A percentile compares a stretch with the other conserved stretches of the same genome.
Conservation (phyloP, 108 stramenopile species). For the Fistulifera solaris region DNA sequence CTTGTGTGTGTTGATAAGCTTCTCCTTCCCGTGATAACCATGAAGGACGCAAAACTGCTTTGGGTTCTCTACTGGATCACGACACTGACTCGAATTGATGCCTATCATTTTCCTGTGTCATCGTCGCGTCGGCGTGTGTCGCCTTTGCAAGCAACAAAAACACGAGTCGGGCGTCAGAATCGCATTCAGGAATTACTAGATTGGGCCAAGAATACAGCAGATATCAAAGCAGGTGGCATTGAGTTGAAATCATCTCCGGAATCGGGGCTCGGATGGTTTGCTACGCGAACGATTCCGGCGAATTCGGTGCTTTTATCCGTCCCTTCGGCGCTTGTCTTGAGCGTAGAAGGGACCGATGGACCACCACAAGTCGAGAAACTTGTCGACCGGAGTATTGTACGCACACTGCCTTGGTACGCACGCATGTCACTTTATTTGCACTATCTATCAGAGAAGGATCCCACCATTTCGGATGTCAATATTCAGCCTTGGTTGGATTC, state of each 20-base stretch:
- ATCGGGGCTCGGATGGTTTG: conserved; percentile 51
- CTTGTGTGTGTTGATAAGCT: no score
- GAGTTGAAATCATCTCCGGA: conserved; percentile 11
- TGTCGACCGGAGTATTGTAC: conserved; percentile 17
- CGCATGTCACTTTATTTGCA: conserved; percentile 40
- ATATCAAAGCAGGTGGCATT: conserved; percentile 14
- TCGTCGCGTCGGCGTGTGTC: no score
- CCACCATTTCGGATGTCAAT: neutral
- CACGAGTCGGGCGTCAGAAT: conserved; percentile 7
- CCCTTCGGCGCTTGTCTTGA: conserved; percentile 50
- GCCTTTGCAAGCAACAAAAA: no score
- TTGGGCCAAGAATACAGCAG: conserved; percentile 21
- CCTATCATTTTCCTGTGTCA: no score
- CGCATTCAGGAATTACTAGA: conserved; percentile 21
- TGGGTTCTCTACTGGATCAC: no score
- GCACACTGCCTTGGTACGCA: conserved; percentile 35
- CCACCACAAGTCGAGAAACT: conserved; percentile 34
- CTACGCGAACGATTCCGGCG: conserved; percentile 23
- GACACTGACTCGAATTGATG: no score
- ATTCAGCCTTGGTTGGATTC: conserved; percentile 60
- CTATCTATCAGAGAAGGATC: conserved; percentile 18
- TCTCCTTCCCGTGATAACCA: no score
- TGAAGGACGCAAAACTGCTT: no score
- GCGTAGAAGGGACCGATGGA: conserved; percentile 41
- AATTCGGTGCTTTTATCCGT: conserved; percentile 49